phyloP scores from a whole-genome alignment of 768 basidiomycete genomes.

The Phlebiopsis flavidoalba region DNA sequence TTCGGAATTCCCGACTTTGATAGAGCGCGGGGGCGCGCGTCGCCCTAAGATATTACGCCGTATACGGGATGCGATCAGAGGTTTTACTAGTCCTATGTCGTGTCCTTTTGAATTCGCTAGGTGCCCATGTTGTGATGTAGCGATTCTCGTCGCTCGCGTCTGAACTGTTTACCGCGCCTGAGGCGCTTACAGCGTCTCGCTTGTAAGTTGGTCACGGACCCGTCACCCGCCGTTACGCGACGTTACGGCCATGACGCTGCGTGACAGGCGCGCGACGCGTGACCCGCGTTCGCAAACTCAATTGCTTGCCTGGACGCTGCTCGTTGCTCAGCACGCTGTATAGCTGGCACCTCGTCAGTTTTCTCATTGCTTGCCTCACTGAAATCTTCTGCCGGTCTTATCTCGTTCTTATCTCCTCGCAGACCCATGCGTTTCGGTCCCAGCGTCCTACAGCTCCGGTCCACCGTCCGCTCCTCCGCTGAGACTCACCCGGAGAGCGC shows the following conservation, averaged over 20 bases:
- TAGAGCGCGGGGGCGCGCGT: no score
- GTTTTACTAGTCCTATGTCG: no score
- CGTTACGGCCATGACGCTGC: neutral
- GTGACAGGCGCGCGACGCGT: neutral
- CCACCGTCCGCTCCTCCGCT: neutral
- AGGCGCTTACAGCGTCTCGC: neutral
- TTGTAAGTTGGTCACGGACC: neutral
- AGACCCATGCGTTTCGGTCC: neutral
- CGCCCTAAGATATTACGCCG: no score
- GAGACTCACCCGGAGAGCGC: neutral
- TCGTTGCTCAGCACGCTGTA: neutral
- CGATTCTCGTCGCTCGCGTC: no score
- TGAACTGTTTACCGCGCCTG: neutral
- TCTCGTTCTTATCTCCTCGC: neutral
- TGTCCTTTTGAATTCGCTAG: no score
- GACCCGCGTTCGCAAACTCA: neutral
- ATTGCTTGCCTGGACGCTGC: neutral
- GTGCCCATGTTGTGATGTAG: no score
- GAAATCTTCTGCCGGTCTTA: neutral
- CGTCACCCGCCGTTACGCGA: neutral
- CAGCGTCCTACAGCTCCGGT: neutral
- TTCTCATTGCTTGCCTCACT: neutral
- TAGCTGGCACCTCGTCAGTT: neutral
- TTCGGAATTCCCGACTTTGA: no score
- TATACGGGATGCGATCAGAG: no score